Evolutionary conservation across 1,284 basidiomycete genomes (phyloP).

Genomic region (Melanopsichium pennsylvanicum): DNA sequence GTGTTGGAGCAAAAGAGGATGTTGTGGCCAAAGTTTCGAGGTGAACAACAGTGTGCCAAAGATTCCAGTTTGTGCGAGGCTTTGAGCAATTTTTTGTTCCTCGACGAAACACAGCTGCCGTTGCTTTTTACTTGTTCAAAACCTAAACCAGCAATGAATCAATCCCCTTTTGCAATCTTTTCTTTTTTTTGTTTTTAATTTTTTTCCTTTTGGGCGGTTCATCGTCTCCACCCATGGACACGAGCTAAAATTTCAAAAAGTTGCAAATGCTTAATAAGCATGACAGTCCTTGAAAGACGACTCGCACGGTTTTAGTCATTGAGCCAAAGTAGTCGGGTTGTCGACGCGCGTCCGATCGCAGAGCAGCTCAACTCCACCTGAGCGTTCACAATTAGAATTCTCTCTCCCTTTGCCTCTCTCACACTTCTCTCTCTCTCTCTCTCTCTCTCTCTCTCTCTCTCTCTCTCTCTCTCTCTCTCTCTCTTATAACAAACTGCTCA

Average conservation of each 20-base stretch:
- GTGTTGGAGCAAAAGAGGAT: no score
- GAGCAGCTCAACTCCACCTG: constrained; percentile 22
- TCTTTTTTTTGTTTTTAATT: not conserved
- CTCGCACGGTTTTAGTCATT: constrained; percentile 16
- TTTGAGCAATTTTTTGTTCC: not conserved
- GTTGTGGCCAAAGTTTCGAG: no score
- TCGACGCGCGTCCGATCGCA: constrained; percentile 49
- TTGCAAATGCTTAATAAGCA: constrained; percentile 13
- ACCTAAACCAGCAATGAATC: no score
- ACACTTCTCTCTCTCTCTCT: no score
- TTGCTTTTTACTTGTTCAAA: no score
- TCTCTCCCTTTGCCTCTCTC: no score
- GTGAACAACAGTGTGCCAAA: no score
- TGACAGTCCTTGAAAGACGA: not conserved
- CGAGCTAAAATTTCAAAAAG: constrained; percentile 1
- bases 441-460: no score
- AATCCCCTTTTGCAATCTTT: constrained; percentile 13
- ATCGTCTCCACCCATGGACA: constrained; percentile 31
- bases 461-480: no score
- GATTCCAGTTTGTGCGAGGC: no score
- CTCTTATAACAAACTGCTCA: no score
- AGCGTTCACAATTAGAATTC: not conserved
- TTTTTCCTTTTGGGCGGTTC: constrained; percentile 1
- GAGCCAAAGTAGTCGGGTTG: not conserved
- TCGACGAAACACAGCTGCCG: not conserved